Base-by-base conservation (phyloP, 768 basidiomycete species). In the Chalciporus pseudorubinellus region DNA sequence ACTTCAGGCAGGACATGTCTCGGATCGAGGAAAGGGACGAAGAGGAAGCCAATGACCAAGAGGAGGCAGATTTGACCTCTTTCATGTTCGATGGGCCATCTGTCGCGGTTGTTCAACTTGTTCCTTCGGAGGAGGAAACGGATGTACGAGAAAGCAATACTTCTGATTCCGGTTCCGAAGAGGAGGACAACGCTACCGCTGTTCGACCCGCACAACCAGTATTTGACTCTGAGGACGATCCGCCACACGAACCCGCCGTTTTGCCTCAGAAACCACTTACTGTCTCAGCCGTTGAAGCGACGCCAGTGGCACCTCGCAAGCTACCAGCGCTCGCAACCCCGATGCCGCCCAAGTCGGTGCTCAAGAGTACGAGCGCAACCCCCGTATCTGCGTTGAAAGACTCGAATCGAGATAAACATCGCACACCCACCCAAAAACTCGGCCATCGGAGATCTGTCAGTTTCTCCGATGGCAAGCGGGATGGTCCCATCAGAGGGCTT, bases 381-480 rank as follows among this genome's bases (percentile, higher is more conserved):
- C 85, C 85, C 4, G 60, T 71, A 2, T 83, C 87, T 11, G 83
- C 72, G 10, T 61, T 87, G 68, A 84, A 81, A 61, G 77, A 79
- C 59, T 67, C 76, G 19, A 77, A 64, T 60, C 75, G 76, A 26
- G 62, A 69, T n/a, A 72, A 71, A 44, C 70, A 79, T 57, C 75
- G 75, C 52, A 88, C 82, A 16, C 87, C 85, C n/a, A 67, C 76
- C 34, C 74, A 74, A 43, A 71, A 63, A 46, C 57, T 69, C 14
- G 69, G 71, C 12, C 82, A 85, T 58, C 81, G 85, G n/a, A 79
- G 92, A 34, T 92, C 89, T 39, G 95, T 99, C 51, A 95, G 92
- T 68, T 99, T 99, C 72, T 97, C 94, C 21, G 97, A 99, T 65
- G 97, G 97, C 6, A 88, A 85, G 65, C 80, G 80, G 53, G 85